Base-by-base conservation (phyloP, 495 filamentous ascomycete genomes). In the Hyaloscypha variabilis region DNA sequence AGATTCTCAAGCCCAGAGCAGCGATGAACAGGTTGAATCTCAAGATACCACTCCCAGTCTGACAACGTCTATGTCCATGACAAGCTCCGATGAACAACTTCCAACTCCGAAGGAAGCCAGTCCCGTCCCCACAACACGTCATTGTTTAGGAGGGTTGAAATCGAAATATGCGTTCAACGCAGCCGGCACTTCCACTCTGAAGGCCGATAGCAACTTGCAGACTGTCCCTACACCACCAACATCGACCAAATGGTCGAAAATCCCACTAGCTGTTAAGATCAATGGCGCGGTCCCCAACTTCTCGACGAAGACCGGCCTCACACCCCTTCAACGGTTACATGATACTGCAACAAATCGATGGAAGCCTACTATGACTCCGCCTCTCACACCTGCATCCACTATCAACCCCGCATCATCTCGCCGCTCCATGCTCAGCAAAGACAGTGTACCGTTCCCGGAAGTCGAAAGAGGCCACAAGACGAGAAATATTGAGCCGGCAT, bases 291-390 rank as follows among this genome's bases (percentile, higher is more conserved):
- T 31, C 14, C 34, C 65, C 0, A 63, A 34, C 24, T n/a, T 56
- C 11, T 36, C 61, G 0, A 34, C 50, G n/a, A 54, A 23, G 24
- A 8, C 63, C 6, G 59, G n/a, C 13, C n/a, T 65, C 29, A 73
- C 71, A 17, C 71, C 71, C 10, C 65, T 73, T 1, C 66, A 69
- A 54, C 66, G 67, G 5, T 58, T 73, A 11, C 65, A 65, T 17
- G 55, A 60, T 36, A 64, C 30, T 36, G 71, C 56, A 28, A 52
- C 60, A 14, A 71, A 70, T 49, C 56, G 58, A 34, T 60, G 46
- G 8, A 65, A 57, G 21, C 46, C 63, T 13, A 67, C 64, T 0
- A 67, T 70, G 66, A 68, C 69, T 23, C 67, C 71, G 11, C 68
- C 66, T 8, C 25, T 59, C 23, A 70, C 68, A 2, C 65, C 65